Evolutionary conservation across 805 yeast species (phyloP), one percentile per base, ranked within the genome.

Genomic region (Candida glaebosa): DNA sequence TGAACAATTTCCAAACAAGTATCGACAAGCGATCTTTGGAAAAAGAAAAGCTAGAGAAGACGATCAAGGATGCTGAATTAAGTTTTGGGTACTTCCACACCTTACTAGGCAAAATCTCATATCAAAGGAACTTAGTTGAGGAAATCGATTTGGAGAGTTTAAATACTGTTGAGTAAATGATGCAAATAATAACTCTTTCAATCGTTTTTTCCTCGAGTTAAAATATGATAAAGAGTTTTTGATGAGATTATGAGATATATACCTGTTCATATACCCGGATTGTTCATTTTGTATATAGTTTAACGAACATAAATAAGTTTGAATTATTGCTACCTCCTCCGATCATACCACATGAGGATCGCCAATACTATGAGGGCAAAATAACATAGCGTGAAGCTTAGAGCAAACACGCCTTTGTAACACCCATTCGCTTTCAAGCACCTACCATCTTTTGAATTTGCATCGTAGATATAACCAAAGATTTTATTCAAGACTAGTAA

Each of bases 1-100:
- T 84, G 50, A 75, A 78, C 34, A 77, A 78, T 35, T 78, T 85
- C 63, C 90, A 85, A 51, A 66, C 80, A 1, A 61, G 76, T 36
- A 71, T 87, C 31, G 93, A 86, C 47, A 73, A 75, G 50, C 75
- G 81, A 44, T 72, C 75, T 12, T 61, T 71, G 3, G 76, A 79
- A 56, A 81, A 84, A 56, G 78, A 76, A 39, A 76, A 75, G 45
- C 63, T 81, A 32, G 72, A 78, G 43, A 62, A 60, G 8, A 70
- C 73, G 20, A 71, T 82, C 35, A 70, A 72, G 37, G 74, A 75
- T 40, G 81, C 87, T 4, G 81, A 81, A 39, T 52, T 70, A 16
- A 77, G 85, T 40, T 65, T 69, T 42, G 63, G 65, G 7, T 83
- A 79, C 52, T 85, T 84, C 62, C 66, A 67, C 14, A 63, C 67